Evolutionary conservation across 257 asterid genomes (phyloP).

Genomic region (Solanum ossicruentum): DNA sequence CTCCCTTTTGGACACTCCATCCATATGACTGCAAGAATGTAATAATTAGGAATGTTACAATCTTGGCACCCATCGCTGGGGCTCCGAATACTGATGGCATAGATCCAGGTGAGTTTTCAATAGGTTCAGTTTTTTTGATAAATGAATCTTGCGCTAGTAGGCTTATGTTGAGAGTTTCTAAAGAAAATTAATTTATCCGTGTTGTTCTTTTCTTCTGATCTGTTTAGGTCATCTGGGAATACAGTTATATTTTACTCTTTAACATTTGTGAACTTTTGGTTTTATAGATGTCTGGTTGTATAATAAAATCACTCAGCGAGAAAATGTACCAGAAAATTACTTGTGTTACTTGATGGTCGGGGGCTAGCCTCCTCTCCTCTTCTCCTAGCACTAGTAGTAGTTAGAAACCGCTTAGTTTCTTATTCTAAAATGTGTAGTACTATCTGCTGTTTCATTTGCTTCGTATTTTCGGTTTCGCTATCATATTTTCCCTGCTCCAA

Average conservation of each 20-base stretch:
- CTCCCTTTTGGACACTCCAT: conserved; percentile 47
- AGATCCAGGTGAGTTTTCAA: conserved; percentile 25
- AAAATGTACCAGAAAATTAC: neutral
- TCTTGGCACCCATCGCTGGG: conserved; percentile 29
- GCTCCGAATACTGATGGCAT: conserved; percentile 49
- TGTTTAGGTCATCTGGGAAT: neutral
- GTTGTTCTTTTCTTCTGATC: neutral
- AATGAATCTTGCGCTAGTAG: neutral
- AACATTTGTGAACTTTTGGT: neutral
- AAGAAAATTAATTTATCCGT: neutral
- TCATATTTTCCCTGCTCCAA: neutral
- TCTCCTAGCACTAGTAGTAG: no score
- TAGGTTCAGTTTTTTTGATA: neutral
- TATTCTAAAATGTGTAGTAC: no score
- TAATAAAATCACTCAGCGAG: neutral
- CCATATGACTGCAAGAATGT: conserved; percentile 42
- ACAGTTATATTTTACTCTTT: neutral
- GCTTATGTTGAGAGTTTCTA: neutral
- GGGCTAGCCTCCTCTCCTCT: no score
- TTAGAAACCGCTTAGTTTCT: neutral
- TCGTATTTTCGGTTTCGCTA: neutral
- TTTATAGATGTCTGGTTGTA: neutral
- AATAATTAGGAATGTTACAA: conserved; percentile 23
- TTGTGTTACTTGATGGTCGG: neutral
- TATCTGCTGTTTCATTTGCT: no score